Base-by-base conservation (phyloP, 495 filamentous ascomycete species). In the Penicillium simplicissimum region DNA sequence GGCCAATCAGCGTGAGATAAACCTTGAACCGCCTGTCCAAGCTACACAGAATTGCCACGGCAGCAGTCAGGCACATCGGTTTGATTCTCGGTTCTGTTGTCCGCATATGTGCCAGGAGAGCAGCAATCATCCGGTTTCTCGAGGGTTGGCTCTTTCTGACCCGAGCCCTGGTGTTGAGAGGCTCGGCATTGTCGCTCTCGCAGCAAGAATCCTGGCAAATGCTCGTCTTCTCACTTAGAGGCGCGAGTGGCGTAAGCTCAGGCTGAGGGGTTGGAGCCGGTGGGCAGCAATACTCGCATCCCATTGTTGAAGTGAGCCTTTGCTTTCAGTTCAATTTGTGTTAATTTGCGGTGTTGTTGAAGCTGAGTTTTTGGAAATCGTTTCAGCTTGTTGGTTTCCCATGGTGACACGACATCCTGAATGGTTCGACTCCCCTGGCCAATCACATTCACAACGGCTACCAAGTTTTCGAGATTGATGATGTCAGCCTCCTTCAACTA, bases 61-160 rank as follows among this genome's bases (percentile, higher is more conserved):
- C 77, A 81, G 59, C 79, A 81, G 58, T 62, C 33, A 23, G 71
- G 59, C n/a, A 47, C 51, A 42, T 61, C 43, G 25, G 15, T 38
- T 51, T 58, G 11, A 49, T 49, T 38, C 28, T 58, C 19, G 23
- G 19, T 48, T 38, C 51, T 23, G 25, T 17, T 37, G 34, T 58
- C 56, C 19, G 56, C 14, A 31, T 31, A 58, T 49, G 51, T 48
- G 42, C 34, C 56, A 38, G 56, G 19, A 58, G 56, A 58, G 47
- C 38, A 57, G 23, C 8, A 57, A 43, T 57, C 54, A 57, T 43
- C 54, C 38, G 23, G 8, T 31, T 45, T 34, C 23, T 57, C 23
- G 38, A 1, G 38, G 54, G 54, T 45, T 21, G 25, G 54, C 23
- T 45, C 38, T 33, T n/a, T 28, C 38, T 45, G 54, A 45, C 37